A percentile compares a stretch with the other conserved stretches of the same genome.
These are phyloP conservation scores for Claviceps citrina DNA, from an alignment of 2,329 filamentous ascomycete genomes.

Conservation along the genomic window DNA sequence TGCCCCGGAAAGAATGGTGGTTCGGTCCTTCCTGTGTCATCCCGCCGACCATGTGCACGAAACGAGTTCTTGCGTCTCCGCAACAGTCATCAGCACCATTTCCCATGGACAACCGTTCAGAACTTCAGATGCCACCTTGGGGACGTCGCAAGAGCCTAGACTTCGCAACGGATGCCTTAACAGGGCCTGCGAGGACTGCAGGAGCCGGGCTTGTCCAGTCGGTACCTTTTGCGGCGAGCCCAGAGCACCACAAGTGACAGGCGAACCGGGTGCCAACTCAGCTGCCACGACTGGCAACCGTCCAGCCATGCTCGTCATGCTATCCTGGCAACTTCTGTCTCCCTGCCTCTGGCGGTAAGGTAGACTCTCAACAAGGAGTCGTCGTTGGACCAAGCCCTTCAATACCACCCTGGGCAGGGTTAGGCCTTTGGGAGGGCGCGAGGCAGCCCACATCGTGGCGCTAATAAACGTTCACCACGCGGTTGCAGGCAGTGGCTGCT, in stretches of 20 bases:
- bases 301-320: slow-evolving; percentile 3
- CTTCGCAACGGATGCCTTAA: not conserved
- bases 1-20: not conserved
- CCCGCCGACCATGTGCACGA: not conserved
- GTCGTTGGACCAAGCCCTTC: slow-evolving; percentile 7
- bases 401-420: slow-evolving; percentile 8
- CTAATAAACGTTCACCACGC: slow-evolving; percentile 5
- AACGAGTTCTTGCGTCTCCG: not conserved
- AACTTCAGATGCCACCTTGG: not conserved
- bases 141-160: not conserved
- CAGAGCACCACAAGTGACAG: slow-evolving; percentile 2
- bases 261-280: slow-evolving; percentile 1
- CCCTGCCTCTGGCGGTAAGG: slow-evolving; percentile 3
- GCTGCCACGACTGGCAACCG: slow-evolving; percentile 4
- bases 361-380: slow-evolving; percentile 3
- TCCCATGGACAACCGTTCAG: too few relatives aligned
- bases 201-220: not conserved
- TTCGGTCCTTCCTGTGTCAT: not conserved
- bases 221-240: slow-evolving; percentile 5
- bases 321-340: not conserved
- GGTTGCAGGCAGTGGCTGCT: not conserved
- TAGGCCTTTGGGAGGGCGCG: slow-evolving; percentile 3
- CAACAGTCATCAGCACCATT: too few relatives aligned
- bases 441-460: slow-evolving; percentile 6
- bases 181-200: not conserved